Conservation (phyloP, 371 early-diverging fungal species). For the Batrachochytrium dendrobatidis region DNA sequence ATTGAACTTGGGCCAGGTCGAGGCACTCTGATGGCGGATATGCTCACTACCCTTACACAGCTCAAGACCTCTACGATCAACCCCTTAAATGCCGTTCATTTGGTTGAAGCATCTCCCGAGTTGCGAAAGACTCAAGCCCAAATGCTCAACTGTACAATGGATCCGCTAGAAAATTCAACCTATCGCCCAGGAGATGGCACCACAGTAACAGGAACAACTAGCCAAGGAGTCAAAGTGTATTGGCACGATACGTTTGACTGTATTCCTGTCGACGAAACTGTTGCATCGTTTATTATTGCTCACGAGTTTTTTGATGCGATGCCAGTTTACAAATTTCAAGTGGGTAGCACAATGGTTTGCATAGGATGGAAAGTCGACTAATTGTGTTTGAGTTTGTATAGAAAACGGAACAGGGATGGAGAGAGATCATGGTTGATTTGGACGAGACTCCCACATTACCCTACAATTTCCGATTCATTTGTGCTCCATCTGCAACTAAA, state of each 20-base stretch:
- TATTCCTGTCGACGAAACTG: constrained; percentile 48
- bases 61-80: background rate
- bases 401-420: constrained; percentile 72
- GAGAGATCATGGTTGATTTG: constrained; percentile 82
- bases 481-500: constrained; percentile 61
- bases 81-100: constrained; percentile 58
- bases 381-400: constrained; percentile 16
- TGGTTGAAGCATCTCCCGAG: constrained; percentile 78
- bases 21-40: constrained; percentile 89
- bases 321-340: constrained; percentile 81
- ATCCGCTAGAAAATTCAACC: background rate
- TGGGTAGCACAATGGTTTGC: constrained; percentile 14
- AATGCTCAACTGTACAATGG: constrained; percentile 9
- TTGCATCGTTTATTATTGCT: constrained; percentile 64
- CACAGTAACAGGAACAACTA: constrained; percentile 14
- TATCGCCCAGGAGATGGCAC: constrained; percentile 17
- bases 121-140: constrained; percentile 61
- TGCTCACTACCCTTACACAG: constrained; percentile 40
- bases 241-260: constrained; percentile 73
- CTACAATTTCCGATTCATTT: constrained; percentile 69
- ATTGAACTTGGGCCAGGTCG: constrained; percentile 92
- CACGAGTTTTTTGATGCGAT: constrained; percentile 98
- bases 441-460: constrained; percentile 55
- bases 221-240: constrained; percentile 49
- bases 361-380: background rate